Evolutionary conservation across 768 basidiomycete genomes (phyloP), one percentile per base, ranked within the genome.

Genomic region (Russula sp.): DNA sequence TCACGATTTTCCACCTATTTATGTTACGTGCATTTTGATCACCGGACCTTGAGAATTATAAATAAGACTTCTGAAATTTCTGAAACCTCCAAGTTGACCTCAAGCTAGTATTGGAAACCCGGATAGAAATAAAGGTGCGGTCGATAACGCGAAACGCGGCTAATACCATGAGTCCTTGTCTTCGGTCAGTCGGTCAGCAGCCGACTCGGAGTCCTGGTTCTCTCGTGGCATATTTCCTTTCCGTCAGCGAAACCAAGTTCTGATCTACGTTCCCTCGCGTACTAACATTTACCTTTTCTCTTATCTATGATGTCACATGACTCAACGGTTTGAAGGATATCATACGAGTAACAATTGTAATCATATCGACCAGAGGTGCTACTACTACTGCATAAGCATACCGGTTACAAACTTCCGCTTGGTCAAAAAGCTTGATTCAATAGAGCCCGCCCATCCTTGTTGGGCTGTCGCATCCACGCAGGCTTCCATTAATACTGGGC

Each of bases 401-500:
- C 62, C 46, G 11, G 32, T 55, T 48, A 5, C 48, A 32, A 42
- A 28, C 22, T 1, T 63, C 26, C 54, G 16, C 16, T 10, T 38
- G 6, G 22, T 53, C 22, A n/a, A 20, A 26, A 48, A n/a, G 24
- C 28, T 9, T 49, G 48, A 24, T 24, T 10, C 48, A 26, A 40
- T 40, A 40, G 32, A 34, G 38, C 42, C 38, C 13, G 2, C 38
- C 38, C 38, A 16, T 40, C 38, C 38, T 16, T 40, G 2, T 28
- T 30, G 7, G 30, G 30, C 30, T 5, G 30, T 30, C 30, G 22
- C 10, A 26, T n/a, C 46, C 11, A 7, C n/a, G 38, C 51, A 13
- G 32, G 34, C 22, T 36, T 49, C 11, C 18, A 26, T 46, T 48
- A 64, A 34, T 64, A 18, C 40, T n/a, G n/a, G n/a, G n/a, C n/a